Percentiles rank a stretch among this genome's conserved stretches.
Conservation (phyloP, 441 rosid species). For the Gossypium davidsonii region DNA sequence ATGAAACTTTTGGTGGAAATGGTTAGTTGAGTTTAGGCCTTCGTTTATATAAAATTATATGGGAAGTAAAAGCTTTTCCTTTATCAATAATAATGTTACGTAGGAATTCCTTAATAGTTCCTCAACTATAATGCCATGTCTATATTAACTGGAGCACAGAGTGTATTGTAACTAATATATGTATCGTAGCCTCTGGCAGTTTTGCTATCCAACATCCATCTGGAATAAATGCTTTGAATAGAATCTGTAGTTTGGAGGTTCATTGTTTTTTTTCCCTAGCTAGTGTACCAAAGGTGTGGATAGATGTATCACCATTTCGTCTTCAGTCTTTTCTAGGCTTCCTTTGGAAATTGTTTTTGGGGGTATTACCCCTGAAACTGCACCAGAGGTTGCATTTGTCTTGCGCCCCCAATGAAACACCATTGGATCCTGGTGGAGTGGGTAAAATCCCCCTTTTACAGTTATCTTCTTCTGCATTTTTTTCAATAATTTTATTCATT, state of each 20-base stretch:
- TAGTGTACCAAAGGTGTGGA: conserved; percentile 4
- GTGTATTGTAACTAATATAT: not conserved
- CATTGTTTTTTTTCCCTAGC: not conserved
- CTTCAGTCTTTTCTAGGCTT: not conserved
- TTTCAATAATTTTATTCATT: not conserved
- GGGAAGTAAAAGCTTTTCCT: not conserved
- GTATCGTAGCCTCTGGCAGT: not conserved
- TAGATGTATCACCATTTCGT: not conserved
- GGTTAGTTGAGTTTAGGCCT: not conserved
- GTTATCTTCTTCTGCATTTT: no score
- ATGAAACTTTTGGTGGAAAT: not conserved
- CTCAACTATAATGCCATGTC: no score
- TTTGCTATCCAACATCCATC: not conserved
- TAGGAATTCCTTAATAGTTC: not conserved
- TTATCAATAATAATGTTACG: not conserved
- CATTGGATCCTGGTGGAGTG: no score
- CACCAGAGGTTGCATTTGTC: not conserved
- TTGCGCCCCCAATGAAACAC: not conserved
- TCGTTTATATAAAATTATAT: not conserved
- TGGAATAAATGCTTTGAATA: not conserved
- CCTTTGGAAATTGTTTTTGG: not conserved
- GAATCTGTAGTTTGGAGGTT: not conserved
- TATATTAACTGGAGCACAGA: not conserved
- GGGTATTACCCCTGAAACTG: not conserved
- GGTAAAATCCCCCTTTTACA: no score